Evolutionary conservation across 768 basidiomycete species (phyloP).

Genomic region (Daedaleopsis sinensis): DNA sequence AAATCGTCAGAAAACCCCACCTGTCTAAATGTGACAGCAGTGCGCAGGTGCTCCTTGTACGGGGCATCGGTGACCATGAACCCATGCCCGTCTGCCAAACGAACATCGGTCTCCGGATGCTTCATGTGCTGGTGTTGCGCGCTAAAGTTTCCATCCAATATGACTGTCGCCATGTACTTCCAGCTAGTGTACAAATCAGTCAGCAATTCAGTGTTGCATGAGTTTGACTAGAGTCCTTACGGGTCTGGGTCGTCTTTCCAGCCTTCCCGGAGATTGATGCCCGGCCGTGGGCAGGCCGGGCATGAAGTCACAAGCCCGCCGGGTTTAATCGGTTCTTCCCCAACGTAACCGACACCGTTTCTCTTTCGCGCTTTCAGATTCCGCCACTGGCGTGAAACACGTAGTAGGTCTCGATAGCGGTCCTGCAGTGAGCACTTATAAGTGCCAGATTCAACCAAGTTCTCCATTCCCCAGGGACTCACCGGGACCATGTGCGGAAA

Average conservation of each 20-base stretch:
- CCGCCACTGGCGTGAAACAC: not conserved
- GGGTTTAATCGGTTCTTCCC: not conserved
- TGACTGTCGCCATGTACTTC: not conserved
- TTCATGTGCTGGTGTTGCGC: constrained; percentile 24
- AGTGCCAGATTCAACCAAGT: too few species aligned
- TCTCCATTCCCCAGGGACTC: too few species aligned
- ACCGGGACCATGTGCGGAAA: not conserved
- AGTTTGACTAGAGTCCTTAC: too few species aligned
- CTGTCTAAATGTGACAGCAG: not conserved
- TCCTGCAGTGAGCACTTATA: too few species aligned
- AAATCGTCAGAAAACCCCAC: too few species aligned
- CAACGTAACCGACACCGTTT: not conserved
- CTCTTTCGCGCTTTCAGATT: not conserved
- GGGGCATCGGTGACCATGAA: constrained; percentile 26
- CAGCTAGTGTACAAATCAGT: too few species aligned
- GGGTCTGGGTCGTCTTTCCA: not conserved
- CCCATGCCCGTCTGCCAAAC: constrained; percentile 29
- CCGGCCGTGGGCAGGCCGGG: constrained; percentile 10
- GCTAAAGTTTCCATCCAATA: constrained; percentile 1
- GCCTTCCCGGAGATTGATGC: constrained; percentile 2
- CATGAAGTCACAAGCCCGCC: not conserved
- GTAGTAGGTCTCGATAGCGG: not conserved
- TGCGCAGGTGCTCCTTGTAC: constrained; percentile 28
- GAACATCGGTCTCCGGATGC: constrained; percentile 27
- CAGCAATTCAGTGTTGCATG: too few species aligned